A percentile compares a stretch with the other conserved stretches of the same genome.
These are phyloP conservation scores for Neoboletus brunneissimus DNA, from an alignment of 768 basidiomycete species.

Conservation along the genomic window DNA sequence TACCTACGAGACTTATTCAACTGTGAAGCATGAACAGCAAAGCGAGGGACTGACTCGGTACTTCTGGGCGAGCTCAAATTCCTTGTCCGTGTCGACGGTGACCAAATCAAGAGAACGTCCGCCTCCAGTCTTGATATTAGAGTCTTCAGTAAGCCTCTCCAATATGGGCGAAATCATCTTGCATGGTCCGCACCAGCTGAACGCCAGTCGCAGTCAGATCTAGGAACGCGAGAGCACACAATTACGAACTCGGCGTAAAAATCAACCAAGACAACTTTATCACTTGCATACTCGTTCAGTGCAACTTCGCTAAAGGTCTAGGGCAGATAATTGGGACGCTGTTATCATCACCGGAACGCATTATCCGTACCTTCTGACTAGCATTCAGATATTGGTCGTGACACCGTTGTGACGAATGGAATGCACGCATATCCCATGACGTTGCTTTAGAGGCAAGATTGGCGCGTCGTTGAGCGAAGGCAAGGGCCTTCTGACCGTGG, in stretches of 20 bases:
- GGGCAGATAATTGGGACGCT: background rate
- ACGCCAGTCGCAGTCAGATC: conserved; percentile 2
- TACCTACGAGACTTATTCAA: conserved; percentile 43
- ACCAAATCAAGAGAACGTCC: conserved; percentile 67
- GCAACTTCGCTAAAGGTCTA: conserved; percentile 37
- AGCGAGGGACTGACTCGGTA: conserved; percentile 39
- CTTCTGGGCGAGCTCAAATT: conserved; percentile 47
- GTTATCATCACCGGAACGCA: background rate
- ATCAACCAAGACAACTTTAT: conserved; percentile 66
- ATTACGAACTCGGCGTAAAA: conserved; percentile 76
- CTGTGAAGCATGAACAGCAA: background rate
- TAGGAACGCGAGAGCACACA: background rate
- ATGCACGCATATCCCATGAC: conserved; percentile 21
- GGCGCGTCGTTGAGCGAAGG: conserved; percentile 4
- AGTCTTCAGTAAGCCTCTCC: conserved; percentile 51
- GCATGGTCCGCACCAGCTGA: conserved; percentile 80
- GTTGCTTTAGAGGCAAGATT: conserved; percentile 20
- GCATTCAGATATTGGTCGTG: conserved; percentile 44
- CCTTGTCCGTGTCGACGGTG: conserved; percentile 61
- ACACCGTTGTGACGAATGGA: conserved; percentile 41
- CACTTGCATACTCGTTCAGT: conserved; percentile 34
- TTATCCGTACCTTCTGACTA: conserved; percentile 38
- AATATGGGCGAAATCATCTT: conserved; percentile 68
- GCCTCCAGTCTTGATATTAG: conserved; percentile 44
- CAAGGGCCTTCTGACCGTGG: conserved; percentile 7